phyloP scores from a whole-genome alignment of 2,329 filamentous ascomycete species.

The Coniella vitis region DNA sequence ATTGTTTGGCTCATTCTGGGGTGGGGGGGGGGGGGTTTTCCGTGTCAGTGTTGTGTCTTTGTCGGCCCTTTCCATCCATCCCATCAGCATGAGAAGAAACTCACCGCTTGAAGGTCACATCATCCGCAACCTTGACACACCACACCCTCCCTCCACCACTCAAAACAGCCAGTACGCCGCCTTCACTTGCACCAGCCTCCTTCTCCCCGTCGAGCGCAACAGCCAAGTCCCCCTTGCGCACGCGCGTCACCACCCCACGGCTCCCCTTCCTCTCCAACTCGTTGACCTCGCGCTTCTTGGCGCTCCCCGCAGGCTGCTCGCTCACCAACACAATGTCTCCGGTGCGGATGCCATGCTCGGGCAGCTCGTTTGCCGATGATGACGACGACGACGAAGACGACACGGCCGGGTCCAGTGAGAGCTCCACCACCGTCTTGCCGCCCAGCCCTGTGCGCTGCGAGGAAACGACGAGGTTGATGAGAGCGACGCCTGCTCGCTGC shows the following conservation, averaged over 20 bases:
- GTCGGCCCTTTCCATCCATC: too few relatives aligned
- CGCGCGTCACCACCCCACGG: constrained; percentile 63
- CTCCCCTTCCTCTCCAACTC: constrained; percentile 63
- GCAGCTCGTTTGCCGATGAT: constrained; percentile 43
- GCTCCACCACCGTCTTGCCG: constrained; percentile 82
- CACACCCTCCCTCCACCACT: constrained; percentile 42
- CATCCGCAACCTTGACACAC: constrained; percentile 61
- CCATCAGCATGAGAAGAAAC: too few relatives aligned
- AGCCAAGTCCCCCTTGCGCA: constrained; percentile 50
- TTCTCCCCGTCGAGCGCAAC: constrained; percentile 65
- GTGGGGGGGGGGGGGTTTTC: too few relatives aligned
- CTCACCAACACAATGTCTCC: constrained; percentile 74
- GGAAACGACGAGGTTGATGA: constrained; percentile 66
- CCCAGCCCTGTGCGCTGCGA: constrained; percentile 83
- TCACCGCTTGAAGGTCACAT: constrained; percentile 57
- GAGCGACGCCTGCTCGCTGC: constrained; percentile 69
- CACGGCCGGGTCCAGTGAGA: constrained; percentile 57
- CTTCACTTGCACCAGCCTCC: constrained; percentile 33
- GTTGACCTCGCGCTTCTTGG: constrained; percentile 65
- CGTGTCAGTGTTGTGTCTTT: too few relatives aligned
- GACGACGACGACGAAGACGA: not conserved
- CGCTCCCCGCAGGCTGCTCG: constrained; percentile 66
- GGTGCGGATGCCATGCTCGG: constrained; percentile 67
- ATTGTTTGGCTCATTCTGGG: constrained; percentile 57
- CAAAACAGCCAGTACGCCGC: too few relatives aligned